phyloP scores from a whole-genome alignment of 768 basidiomycete species.

The Cystobasidiopsis lactophilus region DNA sequence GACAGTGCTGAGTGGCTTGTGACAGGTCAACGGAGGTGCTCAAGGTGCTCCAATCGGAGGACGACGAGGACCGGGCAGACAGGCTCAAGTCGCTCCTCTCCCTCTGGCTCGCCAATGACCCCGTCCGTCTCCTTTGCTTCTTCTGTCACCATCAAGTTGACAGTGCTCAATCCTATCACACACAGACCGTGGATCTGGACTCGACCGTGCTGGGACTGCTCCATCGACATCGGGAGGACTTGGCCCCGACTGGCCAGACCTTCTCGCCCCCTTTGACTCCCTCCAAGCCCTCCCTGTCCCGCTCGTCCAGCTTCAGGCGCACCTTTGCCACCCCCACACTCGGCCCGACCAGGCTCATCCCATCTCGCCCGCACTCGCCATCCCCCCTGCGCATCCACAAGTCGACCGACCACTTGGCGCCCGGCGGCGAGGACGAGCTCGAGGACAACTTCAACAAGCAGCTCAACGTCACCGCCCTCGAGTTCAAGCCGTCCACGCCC shows the following conservation, averaged over 20 bases:
- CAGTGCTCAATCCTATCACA: too few relatives aligned
- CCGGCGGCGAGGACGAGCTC: neutral
- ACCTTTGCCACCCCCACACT: conserved; percentile 4
- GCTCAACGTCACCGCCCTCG: conserved; percentile 6
- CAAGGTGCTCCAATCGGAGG: too few relatives aligned
- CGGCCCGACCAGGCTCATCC: neutral
- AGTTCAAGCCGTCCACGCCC: conserved; percentile 6
- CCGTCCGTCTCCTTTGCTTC: too few relatives aligned
- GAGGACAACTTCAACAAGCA: neutral
- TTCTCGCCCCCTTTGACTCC: conserved; percentile 4
- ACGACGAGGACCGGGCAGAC: too few relatives aligned
- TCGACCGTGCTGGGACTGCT: conserved; percentile 2
- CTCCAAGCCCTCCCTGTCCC: conserved; percentile 3
- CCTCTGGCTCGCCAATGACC: too few relatives aligned
- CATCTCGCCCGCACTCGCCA: conserved; percentile 9
- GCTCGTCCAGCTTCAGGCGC: conserved; percentile 8
- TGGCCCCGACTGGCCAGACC: conserved; percentile 6
- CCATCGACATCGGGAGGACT: conserved; percentile 10
- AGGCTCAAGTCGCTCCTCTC: too few relatives aligned
- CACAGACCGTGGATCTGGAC: conserved; percentile 9
- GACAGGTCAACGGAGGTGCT: too few relatives aligned
- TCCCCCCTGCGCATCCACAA: neutral
- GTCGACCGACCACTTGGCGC: neutral
- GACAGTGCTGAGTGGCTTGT: too few relatives aligned
- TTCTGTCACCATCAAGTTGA: too few relatives aligned